Base-by-base conservation (phyloP, 164 flowering plant species). In the Cinnamomum micranthum region DNA sequence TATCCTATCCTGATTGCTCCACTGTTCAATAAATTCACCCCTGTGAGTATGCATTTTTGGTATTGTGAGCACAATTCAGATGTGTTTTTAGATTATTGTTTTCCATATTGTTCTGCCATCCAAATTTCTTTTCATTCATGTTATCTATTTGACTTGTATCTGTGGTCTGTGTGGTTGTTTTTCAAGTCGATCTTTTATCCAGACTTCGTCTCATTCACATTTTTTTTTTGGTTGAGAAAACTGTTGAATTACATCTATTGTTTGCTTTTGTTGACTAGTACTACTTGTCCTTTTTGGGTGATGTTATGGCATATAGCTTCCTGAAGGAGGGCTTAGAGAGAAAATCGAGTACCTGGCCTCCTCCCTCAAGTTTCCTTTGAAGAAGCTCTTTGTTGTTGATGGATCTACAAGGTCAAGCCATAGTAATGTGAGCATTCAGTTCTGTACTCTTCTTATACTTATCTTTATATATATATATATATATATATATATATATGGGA, bases 321-420 rank as follows among this genome's bases (percentile, higher is more conserved):
- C 99, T 74, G 90, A 91, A 2, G 99, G 99, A 76, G 89, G 83
- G 59, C 93, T 96, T 28, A 83, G 91, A 76, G 58, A 70, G 74
- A 92, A 87, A 77, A 94, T 96, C 77, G 98, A 96, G 83, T 82
- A 75, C 28, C 96, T 96, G 79, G 96, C 99, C 76, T 81, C 97
- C 28, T 90, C 94, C 51, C 92, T 96, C 69, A 90, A 88, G 68
- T 96, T 96, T 75, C 99, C 99, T 58, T 74, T 96, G 60, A 96
- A 92, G 91, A 94, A 94, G 86, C 81, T 96, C 79, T 96, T 94
- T 73, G 97, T 94, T 58, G 92, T 96, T 74, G 99, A 96, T 89
- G 99, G 98, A 76, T 96, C 99, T 55, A 96, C 97, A 63, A 90
- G 99, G 83, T 96, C 99, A 84, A 92, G 99, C 86, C 99, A 96